These are phyloP conservation scores for Symbiotaphrina buchneri DNA, from an alignment of 495 filamentous ascomycete genomes.

Conservation along the genomic window DNA sequence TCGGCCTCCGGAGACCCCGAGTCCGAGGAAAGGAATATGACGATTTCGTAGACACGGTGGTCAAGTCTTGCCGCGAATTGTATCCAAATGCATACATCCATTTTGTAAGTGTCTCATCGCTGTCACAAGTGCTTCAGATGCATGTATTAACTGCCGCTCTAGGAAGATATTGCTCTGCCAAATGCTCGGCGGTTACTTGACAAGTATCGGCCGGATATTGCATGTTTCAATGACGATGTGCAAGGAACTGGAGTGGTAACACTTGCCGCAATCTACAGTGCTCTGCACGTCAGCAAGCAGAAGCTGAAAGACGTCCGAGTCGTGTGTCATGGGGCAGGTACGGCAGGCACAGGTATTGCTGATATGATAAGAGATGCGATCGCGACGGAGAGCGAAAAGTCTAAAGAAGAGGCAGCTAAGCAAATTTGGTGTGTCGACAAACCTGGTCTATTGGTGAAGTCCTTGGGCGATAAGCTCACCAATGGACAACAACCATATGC, in stretches of 20 bases:
- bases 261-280: slow-evolving; percentile 57
- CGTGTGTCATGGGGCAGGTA: slow-evolving; percentile 61
- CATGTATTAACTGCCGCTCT: slow-evolving; percentile 5
- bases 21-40: slow-evolving; percentile 57
- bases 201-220: slow-evolving; percentile 40
- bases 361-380: slow-evolving; percentile 69
- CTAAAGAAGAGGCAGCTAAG: slow-evolving; percentile 50
- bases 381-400: slow-evolving; percentile 37
- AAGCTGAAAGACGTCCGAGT: slow-evolving; percentile 44
- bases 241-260: slow-evolving; percentile 83
- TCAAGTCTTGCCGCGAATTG: slow-evolving; percentile 36
- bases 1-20: slow-evolving; percentile 47
- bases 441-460: slow-evolving; percentile 49
- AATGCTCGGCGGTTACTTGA: slow-evolving; percentile 51
- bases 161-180: slow-evolving; percentile 33
- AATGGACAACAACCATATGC: slow-evolving; percentile 44
- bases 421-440: slow-evolving; percentile 82
- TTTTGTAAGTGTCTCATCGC: slow-evolving; percentile 23
- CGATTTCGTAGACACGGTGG: slow-evolving; percentile 51
- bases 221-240: slow-evolving; percentile 86
- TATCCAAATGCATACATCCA: slow-evolving; percentile 74
- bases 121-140: not conserved
- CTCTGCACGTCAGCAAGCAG: slow-evolving; percentile 40
- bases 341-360: slow-evolving; percentile 71
- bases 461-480: slow-evolving; percentile 33